A percentile compares a stretch with the other conserved stretches of the same genome.
Evolutionary conservation across 1,284 basidiomycete species (phyloP).

Genomic region (Pyrrhoderma noxium): DNA sequence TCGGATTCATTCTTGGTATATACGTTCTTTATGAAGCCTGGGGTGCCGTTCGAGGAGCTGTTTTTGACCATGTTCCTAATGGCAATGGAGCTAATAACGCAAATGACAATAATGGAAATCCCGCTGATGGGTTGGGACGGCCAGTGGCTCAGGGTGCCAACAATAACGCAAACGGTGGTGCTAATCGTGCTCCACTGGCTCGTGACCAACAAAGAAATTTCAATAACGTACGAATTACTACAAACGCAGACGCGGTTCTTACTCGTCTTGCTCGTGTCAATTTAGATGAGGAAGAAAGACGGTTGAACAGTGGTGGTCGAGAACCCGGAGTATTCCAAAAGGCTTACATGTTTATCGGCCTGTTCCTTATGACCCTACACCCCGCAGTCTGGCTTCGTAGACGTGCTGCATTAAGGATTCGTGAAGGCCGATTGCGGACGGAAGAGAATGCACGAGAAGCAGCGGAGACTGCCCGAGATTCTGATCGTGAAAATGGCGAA

Average conservation of each 20-base stretch:
- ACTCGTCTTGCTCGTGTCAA: conserved; percentile 52
- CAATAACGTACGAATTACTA: no score
- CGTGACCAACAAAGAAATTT: no score
- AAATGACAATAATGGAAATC: not conserved
- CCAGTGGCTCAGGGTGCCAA: conserved; percentile 20
- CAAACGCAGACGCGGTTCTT: conserved; percentile 32
- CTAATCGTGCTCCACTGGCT: conserved; percentile 12
- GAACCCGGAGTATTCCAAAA: conserved; percentile 44
- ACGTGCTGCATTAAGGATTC: conserved; percentile 46
- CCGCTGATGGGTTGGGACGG: not conserved
- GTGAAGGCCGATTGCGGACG: conserved; percentile 62
- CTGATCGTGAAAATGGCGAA: conserved; percentile 27
- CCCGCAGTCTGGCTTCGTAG: conserved; percentile 73
- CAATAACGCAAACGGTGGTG: conserved; percentile 12
- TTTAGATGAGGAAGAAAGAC: conserved; percentile 46
- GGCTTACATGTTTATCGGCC: conserved; percentile 43
- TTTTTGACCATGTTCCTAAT: conserved; percentile 31
- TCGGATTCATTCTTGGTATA: conserved; percentile 55
- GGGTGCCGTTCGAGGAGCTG: conserved; percentile 54
- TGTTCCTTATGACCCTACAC: conserved; percentile 58
- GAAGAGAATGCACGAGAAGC: conserved; percentile 50
- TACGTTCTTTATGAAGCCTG: conserved; percentile 76
- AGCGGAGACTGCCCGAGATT: conserved; percentile 21
- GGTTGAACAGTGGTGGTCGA: conserved; percentile 34
- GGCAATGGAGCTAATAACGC: not conserved